Evolutionary conservation across 139 green algal genomes (phyloP).

Genomic region (Chlorella sorokiniana): DNA sequence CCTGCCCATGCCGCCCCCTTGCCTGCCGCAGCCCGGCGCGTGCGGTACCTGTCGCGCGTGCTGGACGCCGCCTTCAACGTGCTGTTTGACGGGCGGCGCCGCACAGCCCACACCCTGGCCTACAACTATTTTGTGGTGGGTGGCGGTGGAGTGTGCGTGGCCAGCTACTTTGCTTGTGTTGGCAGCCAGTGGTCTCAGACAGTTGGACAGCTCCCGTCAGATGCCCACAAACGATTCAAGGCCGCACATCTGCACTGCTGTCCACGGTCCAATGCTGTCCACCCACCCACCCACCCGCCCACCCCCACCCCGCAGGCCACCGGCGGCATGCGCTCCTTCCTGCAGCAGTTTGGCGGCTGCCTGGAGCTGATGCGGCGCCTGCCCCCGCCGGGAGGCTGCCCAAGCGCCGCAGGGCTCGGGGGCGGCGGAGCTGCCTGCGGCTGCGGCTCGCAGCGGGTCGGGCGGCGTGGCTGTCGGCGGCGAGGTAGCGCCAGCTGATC

Average conservation of each 20-base stretch:
- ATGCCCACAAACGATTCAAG: too few species aligned
- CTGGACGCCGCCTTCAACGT: constrained; percentile 72
- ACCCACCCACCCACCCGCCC: neutral
- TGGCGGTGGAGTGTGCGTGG: too few species aligned
- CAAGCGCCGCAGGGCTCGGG: constrained; percentile 2
- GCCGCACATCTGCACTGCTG: neutral
- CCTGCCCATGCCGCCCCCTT: neutral
- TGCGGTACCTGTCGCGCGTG: constrained; percentile 42
- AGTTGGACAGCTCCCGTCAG: too few species aligned
- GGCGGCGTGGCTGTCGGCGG: neutral
- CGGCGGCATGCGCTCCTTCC: constrained; percentile 49
- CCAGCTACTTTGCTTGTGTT: too few species aligned
- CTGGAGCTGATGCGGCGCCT: constrained; percentile 37
- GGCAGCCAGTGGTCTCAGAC: too few species aligned
- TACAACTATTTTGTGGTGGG: constrained; percentile 70
- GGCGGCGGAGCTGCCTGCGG: neutral
- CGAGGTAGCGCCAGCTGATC: neutral
- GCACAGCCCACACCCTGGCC: constrained; percentile 81
- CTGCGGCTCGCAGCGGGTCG: neutral
- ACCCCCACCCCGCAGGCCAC: constrained; percentile 19
- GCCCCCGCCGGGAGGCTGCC: neutral
- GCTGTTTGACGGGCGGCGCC: constrained; percentile 80
- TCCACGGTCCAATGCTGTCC: neutral
- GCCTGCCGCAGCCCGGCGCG: constrained; percentile 13
- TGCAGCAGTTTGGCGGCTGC: constrained; percentile 26